These are phyloP conservation scores for Alternaria burnsii DNA, from an alignment of 2,329 filamentous ascomycete species.

Conservation along the genomic window DNA sequence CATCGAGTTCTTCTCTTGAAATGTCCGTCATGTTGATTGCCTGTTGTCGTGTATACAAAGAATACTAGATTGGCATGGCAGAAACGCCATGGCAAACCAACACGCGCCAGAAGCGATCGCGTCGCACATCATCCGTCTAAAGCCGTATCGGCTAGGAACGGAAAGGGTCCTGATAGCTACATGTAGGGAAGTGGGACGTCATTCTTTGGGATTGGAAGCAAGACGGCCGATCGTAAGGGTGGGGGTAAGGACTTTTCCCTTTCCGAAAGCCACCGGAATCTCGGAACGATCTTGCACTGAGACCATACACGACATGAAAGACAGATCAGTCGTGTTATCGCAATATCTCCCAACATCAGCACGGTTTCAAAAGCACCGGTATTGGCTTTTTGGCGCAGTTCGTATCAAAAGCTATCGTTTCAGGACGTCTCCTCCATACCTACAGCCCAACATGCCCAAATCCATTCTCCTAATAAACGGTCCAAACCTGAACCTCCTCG, in stretches of 20 bases:
- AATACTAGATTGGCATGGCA: neutral
- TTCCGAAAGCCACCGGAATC: conserved; percentile 13
- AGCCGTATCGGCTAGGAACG: conserved; percentile 16
- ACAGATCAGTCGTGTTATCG: neutral
- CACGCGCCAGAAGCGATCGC: neutral
- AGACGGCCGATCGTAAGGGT: conserved; percentile 7
- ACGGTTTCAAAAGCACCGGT: neutral
- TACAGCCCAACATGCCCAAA: conserved; percentile 44
- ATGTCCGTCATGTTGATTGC: conserved; percentile 34
- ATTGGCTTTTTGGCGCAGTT: neutral
- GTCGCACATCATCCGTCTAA: conserved; percentile 3
- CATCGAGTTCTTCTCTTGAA: conserved; percentile 61
- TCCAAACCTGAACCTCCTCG: conserved; percentile 83
- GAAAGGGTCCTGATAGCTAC: neutral
- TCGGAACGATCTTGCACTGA: conserved; percentile 7
- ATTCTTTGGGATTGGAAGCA: neutral
- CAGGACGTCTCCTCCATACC: neutral
- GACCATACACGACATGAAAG: neutral
- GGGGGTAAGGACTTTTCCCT: conserved; percentile 20
- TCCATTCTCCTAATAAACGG: conserved; percentile 78
- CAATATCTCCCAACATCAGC: neutral
- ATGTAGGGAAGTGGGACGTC: conserved; percentile 1
- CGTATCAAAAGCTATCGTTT: neutral
- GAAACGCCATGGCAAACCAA: neutral
- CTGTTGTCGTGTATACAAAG: neutral